These are phyloP conservation scores for Aspergillus indologenus DNA, from an alignment of 495 filamentous ascomycete species.

Conservation along the genomic window DNA sequence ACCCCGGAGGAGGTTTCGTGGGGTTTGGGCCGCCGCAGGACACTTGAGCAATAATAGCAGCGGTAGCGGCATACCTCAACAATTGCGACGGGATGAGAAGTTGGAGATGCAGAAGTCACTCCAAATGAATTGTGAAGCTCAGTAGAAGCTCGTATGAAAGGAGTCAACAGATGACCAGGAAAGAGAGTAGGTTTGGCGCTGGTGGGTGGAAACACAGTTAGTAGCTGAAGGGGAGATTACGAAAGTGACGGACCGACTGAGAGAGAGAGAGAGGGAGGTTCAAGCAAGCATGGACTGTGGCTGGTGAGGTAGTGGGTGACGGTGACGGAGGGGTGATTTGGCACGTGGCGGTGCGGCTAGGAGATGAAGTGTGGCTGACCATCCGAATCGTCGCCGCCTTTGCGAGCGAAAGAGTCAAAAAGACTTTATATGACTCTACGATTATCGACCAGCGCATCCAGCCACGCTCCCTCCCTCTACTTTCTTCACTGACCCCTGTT, in stretches of 20 bases:
- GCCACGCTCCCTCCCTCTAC: not conserved
- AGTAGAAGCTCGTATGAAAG: not conserved
- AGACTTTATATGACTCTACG: slow-evolving; percentile 19
- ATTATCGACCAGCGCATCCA: not conserved
- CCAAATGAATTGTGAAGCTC: slow-evolving; percentile 3
- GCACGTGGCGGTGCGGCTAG: slow-evolving; percentile 23
- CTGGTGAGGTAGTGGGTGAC: slow-evolving; percentile 15
- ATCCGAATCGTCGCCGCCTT: not conserved
- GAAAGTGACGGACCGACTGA: slow-evolving; percentile 19
- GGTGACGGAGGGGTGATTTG: slow-evolving; percentile 14
- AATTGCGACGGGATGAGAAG: slow-evolving; percentile 20
- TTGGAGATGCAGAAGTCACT: slow-evolving; percentile 11
- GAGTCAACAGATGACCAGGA: slow-evolving; percentile 3
- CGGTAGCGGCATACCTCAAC: slow-evolving; percentile 30
- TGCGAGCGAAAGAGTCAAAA: slow-evolving; percentile 18
- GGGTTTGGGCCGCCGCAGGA: slow-evolving; percentile 44
- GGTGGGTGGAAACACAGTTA: slow-evolving; percentile 30
- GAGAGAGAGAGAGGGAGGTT: slow-evolving; percentile 5
- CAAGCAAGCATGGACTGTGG: slow-evolving; percentile 20
- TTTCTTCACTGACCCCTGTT: not conserved
- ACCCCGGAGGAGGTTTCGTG: slow-evolving; percentile 43
- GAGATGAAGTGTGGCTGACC: slow-evolving; percentile 12
- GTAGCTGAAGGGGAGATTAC: slow-evolving; percentile 21
- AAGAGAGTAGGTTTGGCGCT: slow-evolving; percentile 25
- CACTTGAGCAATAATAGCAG: slow-evolving; percentile 25